Evolutionary conservation across 2,329 filamentous ascomycete species (phyloP), one percentile per base, ranked within the genome.

Genomic region (Clarireedia paspali): DNA sequence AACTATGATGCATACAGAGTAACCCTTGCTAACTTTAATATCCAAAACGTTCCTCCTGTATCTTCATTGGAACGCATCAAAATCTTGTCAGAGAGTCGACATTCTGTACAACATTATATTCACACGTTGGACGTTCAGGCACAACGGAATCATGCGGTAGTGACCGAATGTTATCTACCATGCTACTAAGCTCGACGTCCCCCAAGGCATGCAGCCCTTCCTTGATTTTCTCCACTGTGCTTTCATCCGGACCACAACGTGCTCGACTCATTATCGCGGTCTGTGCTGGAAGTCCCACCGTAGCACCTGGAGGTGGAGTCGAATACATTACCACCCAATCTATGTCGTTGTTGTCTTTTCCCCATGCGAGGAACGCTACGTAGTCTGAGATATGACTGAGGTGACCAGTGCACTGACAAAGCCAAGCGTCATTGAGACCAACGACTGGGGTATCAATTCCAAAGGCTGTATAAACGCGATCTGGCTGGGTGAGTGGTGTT

Each of bases 331-430:
- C 42, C 20, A 53, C 30, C 51, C 42, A 47, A 9, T 53, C 42
- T 3, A 39, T 34, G 1, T 10, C n/a, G 3, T 26, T n/a, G 4
- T 4, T 4, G 20, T 53, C 42, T 4, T 42, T 12, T 6, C 51
- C 51, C 51, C 44, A 53, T 24, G 51, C 51, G 6, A 53, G 51
- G 6, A 53, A 53, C 15, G 42, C 51, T n/a, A 53, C 51, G 27
- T 47, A 45, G 20, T 53, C 42, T 38, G 20, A 47, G 23, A 53
- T 39, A 24, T 47, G 51, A 34, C 51, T 45, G 17, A 53, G 10
- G 15, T 53, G 50, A n/a, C 42, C 42, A n/a, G 50, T 47, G 17
- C 42, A 53, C 24, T 53, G 20, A 9, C 50, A 53, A 4, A 46
- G 27, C 50, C 50, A 53, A 2, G 42, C 50, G 38, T 53, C 50